Percentiles rank a stretch among this genome's conserved stretches.
These are phyloP conservation scores for Maudiozyma serrabonitensis DNA, from an alignment of 805 yeast species.

Conservation along the genomic window DNA sequence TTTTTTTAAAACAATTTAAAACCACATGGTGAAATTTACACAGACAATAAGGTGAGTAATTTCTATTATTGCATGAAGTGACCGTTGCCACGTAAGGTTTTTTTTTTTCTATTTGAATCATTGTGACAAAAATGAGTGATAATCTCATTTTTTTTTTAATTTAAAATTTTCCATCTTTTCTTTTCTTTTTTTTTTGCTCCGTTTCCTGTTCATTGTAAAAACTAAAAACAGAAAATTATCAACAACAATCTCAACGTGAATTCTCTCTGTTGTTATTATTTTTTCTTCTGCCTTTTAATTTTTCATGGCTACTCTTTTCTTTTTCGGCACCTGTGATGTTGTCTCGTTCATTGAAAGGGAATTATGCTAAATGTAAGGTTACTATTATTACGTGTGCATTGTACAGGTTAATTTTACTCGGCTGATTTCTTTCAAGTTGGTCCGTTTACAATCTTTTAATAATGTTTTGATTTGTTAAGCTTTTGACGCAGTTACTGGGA, in stretches of 20 bases:
- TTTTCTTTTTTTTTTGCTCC: not conserved
- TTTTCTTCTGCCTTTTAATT: no score
- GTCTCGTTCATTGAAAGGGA: no score
- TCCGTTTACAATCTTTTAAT: no score
- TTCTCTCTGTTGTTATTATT: no score
- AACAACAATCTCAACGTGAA: no score
- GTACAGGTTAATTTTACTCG: not conserved
- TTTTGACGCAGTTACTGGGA: not conserved
- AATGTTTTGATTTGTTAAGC: not conserved
- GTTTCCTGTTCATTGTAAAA: not conserved
- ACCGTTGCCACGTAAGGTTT: not conserved
- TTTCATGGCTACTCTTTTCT: no score
- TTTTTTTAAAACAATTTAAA: no score
- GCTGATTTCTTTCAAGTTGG: not conserved
- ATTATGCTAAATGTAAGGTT: not conserved
- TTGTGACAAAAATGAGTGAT: not conserved
- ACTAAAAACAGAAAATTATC: no score
- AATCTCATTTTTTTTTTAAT: not conserved
- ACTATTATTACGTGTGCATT: not conserved
- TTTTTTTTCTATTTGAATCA: not conserved
- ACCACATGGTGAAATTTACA: no score
- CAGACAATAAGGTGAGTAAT: no score
- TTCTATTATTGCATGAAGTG: no score
- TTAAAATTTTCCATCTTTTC: not conserved
- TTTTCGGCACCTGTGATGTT: no score